Conservation (phyloP, 352 stramenopile genomes). For the Thalassiosira exigua region DNA sequence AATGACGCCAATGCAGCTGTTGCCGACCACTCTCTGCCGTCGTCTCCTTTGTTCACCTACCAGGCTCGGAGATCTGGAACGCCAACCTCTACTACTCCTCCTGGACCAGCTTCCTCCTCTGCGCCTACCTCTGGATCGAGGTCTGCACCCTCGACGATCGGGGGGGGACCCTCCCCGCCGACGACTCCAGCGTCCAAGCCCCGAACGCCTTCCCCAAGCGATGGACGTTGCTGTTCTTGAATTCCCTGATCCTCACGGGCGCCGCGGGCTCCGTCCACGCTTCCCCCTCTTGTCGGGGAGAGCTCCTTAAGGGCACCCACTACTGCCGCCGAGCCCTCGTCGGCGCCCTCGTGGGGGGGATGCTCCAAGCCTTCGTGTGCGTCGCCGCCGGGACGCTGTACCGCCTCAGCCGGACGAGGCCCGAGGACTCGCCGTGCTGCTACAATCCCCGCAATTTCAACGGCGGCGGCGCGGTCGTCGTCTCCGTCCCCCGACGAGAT, state of each 20-base stretch:
- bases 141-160: constrained; percentile 19
- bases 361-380: constrained; percentile 27
- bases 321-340: constrained; percentile 32
- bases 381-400: constrained; percentile 22
- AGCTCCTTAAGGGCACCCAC: constrained; percentile 20
- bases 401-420: constrained; percentile 5
- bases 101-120: constrained; percentile 28
- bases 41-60: too few relatives aligned
- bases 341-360: constrained; percentile 37
- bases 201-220: constrained; percentile 34
- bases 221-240: constrained; percentile 30
- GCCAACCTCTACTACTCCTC: constrained; percentile 52
- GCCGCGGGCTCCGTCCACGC: constrained; percentile 21
- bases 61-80: constrained; percentile 45
- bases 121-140: constrained; percentile 34
- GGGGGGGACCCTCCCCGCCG: background rate
- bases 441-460: background rate
- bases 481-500: constrained; percentile 4
- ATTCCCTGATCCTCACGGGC: constrained; percentile 16
- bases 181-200: background rate
- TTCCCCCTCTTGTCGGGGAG: constrained; percentile 14
- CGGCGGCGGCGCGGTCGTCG: background rate
- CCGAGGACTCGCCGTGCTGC: background rate
- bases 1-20: too few relatives aligned
- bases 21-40: too few relatives aligned